These are phyloP conservation scores for Polytrichum formosum DNA, from an alignment of 225 moss, liverwort and hornwort species.

Conservation along the genomic window DNA sequence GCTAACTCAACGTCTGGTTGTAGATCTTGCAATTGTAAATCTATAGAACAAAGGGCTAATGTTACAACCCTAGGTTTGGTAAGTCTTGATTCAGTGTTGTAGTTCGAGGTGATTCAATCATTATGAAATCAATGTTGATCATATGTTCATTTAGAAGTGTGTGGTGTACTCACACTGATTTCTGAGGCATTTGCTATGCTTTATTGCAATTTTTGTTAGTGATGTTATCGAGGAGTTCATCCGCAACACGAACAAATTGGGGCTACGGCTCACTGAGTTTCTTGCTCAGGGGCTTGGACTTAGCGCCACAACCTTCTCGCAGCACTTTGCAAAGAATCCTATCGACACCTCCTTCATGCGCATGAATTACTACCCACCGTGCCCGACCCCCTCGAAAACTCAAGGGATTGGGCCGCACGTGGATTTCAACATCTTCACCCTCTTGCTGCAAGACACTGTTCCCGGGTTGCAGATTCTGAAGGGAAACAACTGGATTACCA, in stretches of 20 bases:
- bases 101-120: neutral
- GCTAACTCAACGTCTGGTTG: too few species aligned
- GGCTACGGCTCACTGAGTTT: slow-evolving; percentile 2
- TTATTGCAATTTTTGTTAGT: neutral
- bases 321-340: neutral
- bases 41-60: too few species aligned
- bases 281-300: slow-evolving; percentile 9
- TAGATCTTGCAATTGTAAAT: too few species aligned
- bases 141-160: too few species aligned
- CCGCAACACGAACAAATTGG: neutral
- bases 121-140: too few species aligned
- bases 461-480: slow-evolving; percentile 10
- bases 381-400: slow-evolving; percentile 3
- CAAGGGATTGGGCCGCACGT: slow-evolving; percentile 1
- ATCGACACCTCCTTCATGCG: neutral
- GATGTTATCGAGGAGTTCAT: slow-evolving; percentile 8
- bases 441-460: slow-evolving; percentile 13
- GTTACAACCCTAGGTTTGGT: too few species aligned
- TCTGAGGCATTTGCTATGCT: too few species aligned
- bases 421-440: slow-evolving; percentile 8
- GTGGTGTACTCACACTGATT: too few species aligned
- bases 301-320: slow-evolving; percentile 1
- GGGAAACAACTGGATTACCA: slow-evolving; percentile 8
- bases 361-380: slow-evolving; percentile 13
- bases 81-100: neutral